Evolutionary conservation across 306 rosid species (phyloP).

Genomic region (Rosa rugosa): DNA sequence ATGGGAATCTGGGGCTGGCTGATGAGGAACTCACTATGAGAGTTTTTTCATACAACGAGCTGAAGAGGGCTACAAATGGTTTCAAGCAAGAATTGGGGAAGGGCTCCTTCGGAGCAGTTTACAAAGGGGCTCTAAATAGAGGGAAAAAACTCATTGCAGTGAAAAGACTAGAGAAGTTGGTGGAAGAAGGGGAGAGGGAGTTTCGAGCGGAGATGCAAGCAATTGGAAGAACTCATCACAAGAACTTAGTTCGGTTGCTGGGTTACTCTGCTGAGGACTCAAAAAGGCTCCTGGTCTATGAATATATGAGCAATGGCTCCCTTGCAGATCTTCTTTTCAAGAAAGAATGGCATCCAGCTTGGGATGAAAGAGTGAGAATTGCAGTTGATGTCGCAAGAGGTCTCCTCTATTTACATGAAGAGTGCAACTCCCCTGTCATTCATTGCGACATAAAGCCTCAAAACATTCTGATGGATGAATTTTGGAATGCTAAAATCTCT

Average conservation of each 20-base stretch:
- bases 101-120: conserved; percentile 31
- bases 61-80: conserved; percentile 18
- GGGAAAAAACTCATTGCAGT: conserved; percentile 20
- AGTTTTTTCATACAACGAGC: conserved; percentile 15
- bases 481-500: conserved; percentile 9
- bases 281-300: conserved; percentile 25
- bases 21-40: neutral
- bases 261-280: conserved; percentile 23
- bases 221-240: conserved; percentile 32
- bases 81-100: conserved; percentile 30
- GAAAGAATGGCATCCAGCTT: neutral
- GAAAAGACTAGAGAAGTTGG: conserved; percentile 12
- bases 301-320: conserved; percentile 28
- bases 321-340: conserved; percentile 27
- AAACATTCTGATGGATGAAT: conserved; percentile 30
- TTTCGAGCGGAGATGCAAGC: conserved; percentile 24
- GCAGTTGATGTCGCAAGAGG: conserved; percentile 26
- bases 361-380: conserved; percentile 22
- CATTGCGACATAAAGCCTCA: conserved; percentile 40
- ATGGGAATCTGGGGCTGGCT: neutral
- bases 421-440: conserved; percentile 24
- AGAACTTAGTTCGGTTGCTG: conserved; percentile 20
- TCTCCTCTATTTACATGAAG: conserved; percentile 32
- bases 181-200: conserved; percentile 25
- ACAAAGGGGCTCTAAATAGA: conserved; percentile 16